Conservation (phyloP, 208 protist genomes). For the Trypanosoma congolense region DNA sequence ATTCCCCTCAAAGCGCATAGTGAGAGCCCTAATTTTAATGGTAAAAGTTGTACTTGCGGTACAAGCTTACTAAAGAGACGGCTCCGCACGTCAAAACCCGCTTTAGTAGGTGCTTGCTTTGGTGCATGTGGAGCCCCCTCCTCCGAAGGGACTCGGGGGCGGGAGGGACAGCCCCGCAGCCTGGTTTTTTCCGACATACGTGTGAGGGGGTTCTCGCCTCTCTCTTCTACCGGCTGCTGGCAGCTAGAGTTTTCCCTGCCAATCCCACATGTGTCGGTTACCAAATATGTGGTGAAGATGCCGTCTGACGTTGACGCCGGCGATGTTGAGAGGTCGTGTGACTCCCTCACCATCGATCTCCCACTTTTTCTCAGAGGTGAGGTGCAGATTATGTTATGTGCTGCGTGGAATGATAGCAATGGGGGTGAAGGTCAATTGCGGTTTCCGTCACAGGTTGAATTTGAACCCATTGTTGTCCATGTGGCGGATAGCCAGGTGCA, state of each 20-base stretch:
- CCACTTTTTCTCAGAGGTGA: constrained; percentile 24
- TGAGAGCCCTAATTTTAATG: no score
- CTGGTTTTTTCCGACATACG: constrained; percentile 20
- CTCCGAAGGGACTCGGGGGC: neutral
- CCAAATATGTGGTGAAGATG: constrained; percentile 5
- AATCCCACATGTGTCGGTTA: constrained; percentile 7
- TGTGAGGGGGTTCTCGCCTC: constrained; percentile 19
- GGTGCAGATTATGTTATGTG: constrained; percentile 11
- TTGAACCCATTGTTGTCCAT: constrained; percentile 16
- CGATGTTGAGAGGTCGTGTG: neutral
- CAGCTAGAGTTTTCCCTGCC: constrained; percentile 17
- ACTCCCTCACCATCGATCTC: constrained; percentile 19
- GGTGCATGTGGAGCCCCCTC: neutral
- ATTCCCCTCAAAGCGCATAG: no score
- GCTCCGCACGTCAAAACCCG: neutral
- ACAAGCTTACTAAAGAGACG: neutral
- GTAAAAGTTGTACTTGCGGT: neutral
- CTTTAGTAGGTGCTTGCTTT: neutral
- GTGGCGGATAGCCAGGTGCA: constrained; percentile 12
- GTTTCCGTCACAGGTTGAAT: constrained; percentile 5
- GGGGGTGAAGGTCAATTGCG: neutral
- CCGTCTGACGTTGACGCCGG: constrained; percentile 9
- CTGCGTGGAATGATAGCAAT: constrained; percentile 12
- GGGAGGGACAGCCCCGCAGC: constrained; percentile 20
- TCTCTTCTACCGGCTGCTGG: constrained; percentile 14